Percentiles rank a stretch among this genome's conserved stretches.
Evolutionary conservation across 345 rosid genomes (phyloP).

Genomic region (Schrenkiella parvula): DNA sequence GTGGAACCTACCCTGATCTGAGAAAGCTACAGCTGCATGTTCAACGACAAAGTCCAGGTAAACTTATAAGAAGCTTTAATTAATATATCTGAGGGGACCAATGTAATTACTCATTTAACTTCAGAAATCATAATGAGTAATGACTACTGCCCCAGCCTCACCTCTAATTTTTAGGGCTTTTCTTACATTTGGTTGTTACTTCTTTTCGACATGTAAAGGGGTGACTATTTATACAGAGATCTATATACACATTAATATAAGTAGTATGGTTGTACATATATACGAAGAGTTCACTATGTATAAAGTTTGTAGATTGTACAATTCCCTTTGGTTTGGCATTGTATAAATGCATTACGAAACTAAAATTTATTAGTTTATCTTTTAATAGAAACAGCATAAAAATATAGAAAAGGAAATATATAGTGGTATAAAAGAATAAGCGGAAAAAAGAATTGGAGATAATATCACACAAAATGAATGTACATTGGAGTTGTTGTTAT

Average conservation of each 20-base stretch:
- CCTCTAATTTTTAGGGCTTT: not conserved
- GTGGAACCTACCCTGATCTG: conserved; percentile 58
- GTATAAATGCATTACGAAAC: too few relatives aligned
- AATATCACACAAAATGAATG: not conserved
- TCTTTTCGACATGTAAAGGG: too few relatives aligned
- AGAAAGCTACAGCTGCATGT: conserved; percentile 16
- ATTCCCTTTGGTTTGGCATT: too few relatives aligned
- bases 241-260: too few relatives aligned
- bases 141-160: not conserved
- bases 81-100: not conserved
- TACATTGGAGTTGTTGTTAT: not conserved
- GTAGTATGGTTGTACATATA: too few relatives aligned
- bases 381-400: not conserved
- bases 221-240: too few relatives aligned
- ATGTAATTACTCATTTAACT: not conserved
- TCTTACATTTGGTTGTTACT: not conserved
- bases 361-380: too few relatives aligned
- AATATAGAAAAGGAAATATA: not conserved
- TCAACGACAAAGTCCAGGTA: not conserved
- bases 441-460: not conserved
- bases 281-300: too few relatives aligned
- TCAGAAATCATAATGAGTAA: conserved; percentile 8
- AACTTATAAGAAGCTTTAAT: not conserved
- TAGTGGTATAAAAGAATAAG: not conserved
- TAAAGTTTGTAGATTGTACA: too few relatives aligned